Evolutionary conservation across 2,329 filamentous ascomycete species (phyloP).

Genomic region (Cytospora schulzeri): DNA sequence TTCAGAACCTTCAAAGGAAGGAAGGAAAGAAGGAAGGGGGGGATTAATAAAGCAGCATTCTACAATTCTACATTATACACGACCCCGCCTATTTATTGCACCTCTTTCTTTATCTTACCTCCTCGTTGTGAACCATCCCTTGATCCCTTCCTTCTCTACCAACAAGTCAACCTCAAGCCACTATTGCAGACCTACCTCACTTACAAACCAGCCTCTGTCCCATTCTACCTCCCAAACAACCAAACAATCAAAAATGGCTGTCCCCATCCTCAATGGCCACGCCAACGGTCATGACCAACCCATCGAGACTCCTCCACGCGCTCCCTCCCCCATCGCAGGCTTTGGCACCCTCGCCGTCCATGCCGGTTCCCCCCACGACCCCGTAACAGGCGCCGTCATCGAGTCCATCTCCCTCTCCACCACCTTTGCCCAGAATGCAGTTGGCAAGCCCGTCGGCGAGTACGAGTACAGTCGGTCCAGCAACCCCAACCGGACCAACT

Average conservation of each 20-base stretch:
- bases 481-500: constrained; percentile 95
- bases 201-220: too few species aligned
- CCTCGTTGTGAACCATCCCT: too few species aligned
- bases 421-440: constrained; percentile 88
- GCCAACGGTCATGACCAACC: constrained; percentile 35
- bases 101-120: too few species aligned
- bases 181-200: too few species aligned
- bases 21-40: too few species aligned
- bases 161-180: too few species aligned
- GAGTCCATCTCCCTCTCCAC: constrained; percentile 94
- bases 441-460: constrained; percentile 81
- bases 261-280: constrained; percentile 21
- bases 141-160: too few species aligned
- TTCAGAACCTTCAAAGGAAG: too few species aligned
- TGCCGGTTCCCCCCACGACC: constrained; percentile 88
- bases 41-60: background rate
- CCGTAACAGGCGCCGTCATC: constrained; percentile 91
- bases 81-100: background rate
- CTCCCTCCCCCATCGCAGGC: constrained; percentile 71
- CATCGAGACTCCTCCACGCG: constrained; percentile 69
- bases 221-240: too few species aligned
- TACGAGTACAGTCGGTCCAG: constrained; percentile 94
- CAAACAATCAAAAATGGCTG: constrained; percentile 3
- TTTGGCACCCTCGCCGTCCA: constrained; percentile 97
- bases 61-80: too few species aligned